Evolutionary conservation across 345 rosid genomes (phyloP), one percentile per base, ranked within the genome.

Genomic region (Ceriops zippeliana): DNA sequence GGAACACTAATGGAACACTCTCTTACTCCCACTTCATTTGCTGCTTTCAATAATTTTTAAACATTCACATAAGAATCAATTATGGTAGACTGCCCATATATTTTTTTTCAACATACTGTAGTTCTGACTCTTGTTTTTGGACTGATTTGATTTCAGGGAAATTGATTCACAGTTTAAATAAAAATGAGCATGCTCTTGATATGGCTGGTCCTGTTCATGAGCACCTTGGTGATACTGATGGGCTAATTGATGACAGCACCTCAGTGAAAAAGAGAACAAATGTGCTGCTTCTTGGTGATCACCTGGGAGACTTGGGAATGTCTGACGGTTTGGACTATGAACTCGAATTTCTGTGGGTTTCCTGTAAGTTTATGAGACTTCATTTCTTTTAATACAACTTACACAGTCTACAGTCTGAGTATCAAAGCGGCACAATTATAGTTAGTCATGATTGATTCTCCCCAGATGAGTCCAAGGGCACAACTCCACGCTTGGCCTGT

Each of bases 271-370:
- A 75, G 76, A 76, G 98, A 82, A 92, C 85, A 51, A 87, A 92
- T 27, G 93, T 92, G 65, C 79, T 89, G 73, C 98, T 92, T 75
- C 84, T 92, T 34, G 96, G 96, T 67, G 98, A 92, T 83, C 96
- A 85, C 70, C 73, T 85, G 30, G 96, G 96, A 28, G 98, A 92
- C 76, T 76, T 92, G 62, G 78, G 91, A 66, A 90, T 92, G 98
- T 88, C 96, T 61, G 90, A 92, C 79, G 98, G 98, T 63, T 78
- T 90, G 79, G 83, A 78, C 68, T 90, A 90, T 67, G 88, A 89
- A 82, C 81, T 68, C 88, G 91, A 62, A 83, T 93, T 62, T 90
- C 93, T 61, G 78, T 83, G 61, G 98, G 97, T 26, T 93, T 93
- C 78, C 77, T 88, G 98, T 90, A 70, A 86, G 96, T 87, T 54